Base-by-base conservation (phyloP, 495 filamentous ascomycete genomes). In the Daldinia decipiens region DNA sequence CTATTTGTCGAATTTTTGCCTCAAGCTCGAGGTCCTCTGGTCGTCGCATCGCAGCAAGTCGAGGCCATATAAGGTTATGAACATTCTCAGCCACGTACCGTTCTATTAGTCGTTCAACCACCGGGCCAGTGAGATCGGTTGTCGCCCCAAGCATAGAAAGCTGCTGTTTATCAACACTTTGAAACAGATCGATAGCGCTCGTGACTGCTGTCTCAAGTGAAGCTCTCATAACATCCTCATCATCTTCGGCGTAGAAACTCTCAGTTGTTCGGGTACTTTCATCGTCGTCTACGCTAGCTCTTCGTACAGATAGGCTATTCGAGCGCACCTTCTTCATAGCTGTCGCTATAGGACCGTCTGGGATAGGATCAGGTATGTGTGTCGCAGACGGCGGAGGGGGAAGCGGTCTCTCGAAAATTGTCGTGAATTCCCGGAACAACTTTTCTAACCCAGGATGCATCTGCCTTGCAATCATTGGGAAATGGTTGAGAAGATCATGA, bases 381-480 rank as follows among this genome's bases (percentile, higher is more conserved):
- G 32, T 79, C 7, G 87, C 83, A 11, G 92, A 92, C 4, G 91
- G 93, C 4, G 90, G 90, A 6, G 91, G 90, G 2, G 94, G 93
- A 31, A 95, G 77, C 13, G 93, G 93, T 70, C 92, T 94, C 66
- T 96, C 91, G 62, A 97, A 90, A 47, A 94, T 91, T 45, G 87
- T 88, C 7, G 88, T 90, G 78, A 98, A 98, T 65, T 97, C 93
- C 55, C 89, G 90, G 71, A 98, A 98, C 43, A 99, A 78, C 78
- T 92, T 88, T 76, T 98, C 94, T 19, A 99, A 80, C 0, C 96
- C 96, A 1, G 90, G 87, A 74, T 97, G 93, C 95, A 98, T 97
- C 80, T 98, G 96, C 64, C 92, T 87, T 34, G 95, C 94, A 70
- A 99, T 99, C 87, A 96, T 93, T 11, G 96, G 96, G 65, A 98